Conservation (phyloP, 495 filamentous ascomycete species). For the Collariella sp. region DNA sequence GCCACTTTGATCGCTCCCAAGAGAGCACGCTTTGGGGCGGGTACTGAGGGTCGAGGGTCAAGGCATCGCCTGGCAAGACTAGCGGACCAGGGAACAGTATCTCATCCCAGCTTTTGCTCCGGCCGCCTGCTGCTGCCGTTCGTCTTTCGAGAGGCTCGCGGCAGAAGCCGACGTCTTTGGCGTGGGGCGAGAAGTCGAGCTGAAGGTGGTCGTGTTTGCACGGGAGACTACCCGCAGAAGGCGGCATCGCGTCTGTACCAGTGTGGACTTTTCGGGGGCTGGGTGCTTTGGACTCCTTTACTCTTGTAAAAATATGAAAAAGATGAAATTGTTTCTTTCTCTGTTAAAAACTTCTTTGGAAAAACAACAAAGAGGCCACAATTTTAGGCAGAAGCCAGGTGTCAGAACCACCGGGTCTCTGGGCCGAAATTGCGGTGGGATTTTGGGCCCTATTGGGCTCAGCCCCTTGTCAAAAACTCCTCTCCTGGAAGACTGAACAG, state of each 20-base stretch:
- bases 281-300: background rate
- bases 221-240: no score
- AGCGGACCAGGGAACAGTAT: slow-evolving; percentile 51
- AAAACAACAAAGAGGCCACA: no score
- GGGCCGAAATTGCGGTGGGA: no score
- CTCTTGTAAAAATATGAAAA: no score
- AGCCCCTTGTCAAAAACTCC: no score
- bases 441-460: no score
- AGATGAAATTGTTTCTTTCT: no score
- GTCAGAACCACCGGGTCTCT: no score
- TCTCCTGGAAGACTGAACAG: no score
- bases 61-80: slow-evolving; percentile 52
- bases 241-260: no score
- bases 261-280: background rate
- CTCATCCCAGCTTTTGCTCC: background rate
- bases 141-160: slow-evolving; percentile 20
- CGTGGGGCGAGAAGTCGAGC: slow-evolving; percentile 28
- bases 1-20: slow-evolving; percentile 42
- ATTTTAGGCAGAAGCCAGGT: no score
- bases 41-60: slow-evolving; percentile 45
- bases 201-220: slow-evolving; percentile 22
- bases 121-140: slow-evolving; percentile 20
- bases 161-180: slow-evolving; percentile 19
- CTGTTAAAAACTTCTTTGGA: no score
- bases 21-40: slow-evolving; percentile 49